Conservation (phyloP, 495 filamentous ascomycete species). For the Podospora pseudopauciseta region DNA sequence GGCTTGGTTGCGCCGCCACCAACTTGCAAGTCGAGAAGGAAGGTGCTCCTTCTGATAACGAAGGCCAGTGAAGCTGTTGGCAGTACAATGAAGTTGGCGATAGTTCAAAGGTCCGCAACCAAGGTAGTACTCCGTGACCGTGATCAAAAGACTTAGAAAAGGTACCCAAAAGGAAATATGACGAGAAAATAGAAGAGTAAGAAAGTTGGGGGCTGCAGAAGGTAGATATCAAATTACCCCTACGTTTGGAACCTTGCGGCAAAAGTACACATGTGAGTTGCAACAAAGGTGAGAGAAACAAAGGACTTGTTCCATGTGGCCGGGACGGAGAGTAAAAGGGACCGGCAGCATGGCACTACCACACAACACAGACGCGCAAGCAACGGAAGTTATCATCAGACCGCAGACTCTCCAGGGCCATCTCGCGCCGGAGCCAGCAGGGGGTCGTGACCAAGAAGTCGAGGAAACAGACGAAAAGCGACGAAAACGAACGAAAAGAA, state of each 20-base stretch:
- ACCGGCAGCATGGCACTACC: neutral
- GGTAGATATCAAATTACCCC: neutral
- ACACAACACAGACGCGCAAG: neutral
- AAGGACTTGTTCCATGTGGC: neutral
- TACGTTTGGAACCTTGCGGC: neutral
- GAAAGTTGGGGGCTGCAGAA: conserved; percentile 2
- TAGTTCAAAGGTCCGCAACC: neutral
- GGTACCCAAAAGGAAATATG: neutral
- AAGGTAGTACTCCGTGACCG: conserved; percentile 2
- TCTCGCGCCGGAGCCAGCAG: neutral
- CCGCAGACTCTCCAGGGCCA: neutral
- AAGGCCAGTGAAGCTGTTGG: neutral
- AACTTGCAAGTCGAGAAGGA: neutral
- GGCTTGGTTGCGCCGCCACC: neutral
- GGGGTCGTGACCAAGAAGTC: neutral
- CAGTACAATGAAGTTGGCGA: neutral
- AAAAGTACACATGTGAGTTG: neutral
- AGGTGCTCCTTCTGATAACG: neutral
- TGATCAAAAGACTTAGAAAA: neutral
- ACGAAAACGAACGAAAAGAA: neutral
- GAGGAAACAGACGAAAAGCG: conserved; percentile 1
- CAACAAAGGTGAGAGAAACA: conserved; percentile 4
- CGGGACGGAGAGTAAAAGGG: neutral
- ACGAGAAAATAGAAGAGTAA: conserved; percentile 4
- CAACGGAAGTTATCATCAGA: neutral